Conservation (phyloP, 1,284 basidiomycete genomes). For the Stereum hirsutum region DNA sequence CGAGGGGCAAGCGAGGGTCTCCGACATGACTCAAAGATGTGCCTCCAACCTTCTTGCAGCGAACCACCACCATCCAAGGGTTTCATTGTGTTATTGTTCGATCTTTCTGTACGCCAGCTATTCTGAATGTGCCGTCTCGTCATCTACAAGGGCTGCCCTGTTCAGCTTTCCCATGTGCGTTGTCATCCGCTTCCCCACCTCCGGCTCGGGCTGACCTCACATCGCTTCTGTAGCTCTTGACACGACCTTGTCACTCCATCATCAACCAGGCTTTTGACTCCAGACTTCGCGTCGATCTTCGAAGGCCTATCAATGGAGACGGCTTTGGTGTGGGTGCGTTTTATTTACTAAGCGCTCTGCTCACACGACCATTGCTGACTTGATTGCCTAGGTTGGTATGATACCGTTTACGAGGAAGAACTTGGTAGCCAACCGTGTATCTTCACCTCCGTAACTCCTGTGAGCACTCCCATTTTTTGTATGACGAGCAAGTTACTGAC, state of each 20-base stretch:
- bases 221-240: conserved; percentile 54
- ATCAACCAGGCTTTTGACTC: conserved; percentile 95
- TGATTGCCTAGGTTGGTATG: conserved; percentile 66
- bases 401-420: conserved; percentile 70
- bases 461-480: conserved; percentile 24
- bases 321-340: conserved; percentile 92
- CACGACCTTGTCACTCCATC: conserved; percentile 89
- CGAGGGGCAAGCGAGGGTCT: too few species aligned
- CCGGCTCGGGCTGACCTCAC: conserved; percentile 8
- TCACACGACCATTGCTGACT: neutral
- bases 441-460: conserved; percentile 93
- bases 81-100: too few species aligned
- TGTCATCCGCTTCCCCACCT: neutral
- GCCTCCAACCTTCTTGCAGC: too few species aligned
- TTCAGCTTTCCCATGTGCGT: conserved; percentile 76
- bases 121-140: conserved; percentile 75
- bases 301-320: conserved; percentile 88
- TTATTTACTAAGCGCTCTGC: neutral
- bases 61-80: too few species aligned
- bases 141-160: conserved; percentile 87
- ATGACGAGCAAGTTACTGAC: neutral
- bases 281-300: conserved; percentile 70
- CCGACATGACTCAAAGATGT: too few species aligned
- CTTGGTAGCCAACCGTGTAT: conserved; percentile 86
- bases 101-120: conserved; percentile 3